Base-by-base conservation (phyloP, 345 rosid species). In the Ailanthus altissimus region DNA sequence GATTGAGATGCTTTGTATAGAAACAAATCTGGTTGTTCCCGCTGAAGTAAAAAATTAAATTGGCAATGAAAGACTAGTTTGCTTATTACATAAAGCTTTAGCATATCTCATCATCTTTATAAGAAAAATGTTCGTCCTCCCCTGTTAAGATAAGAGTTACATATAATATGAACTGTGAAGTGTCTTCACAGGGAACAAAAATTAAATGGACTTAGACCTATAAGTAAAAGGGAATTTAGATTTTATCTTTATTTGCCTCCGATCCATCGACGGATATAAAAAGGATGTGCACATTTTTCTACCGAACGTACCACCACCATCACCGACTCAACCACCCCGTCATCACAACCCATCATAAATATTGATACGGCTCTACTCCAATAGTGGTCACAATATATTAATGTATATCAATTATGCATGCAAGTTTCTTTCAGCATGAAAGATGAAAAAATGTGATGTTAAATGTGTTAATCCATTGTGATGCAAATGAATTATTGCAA, bases 391-490 rank as follows among this genome's bases (percentile, higher is more conserved):
- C 25, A 11, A n/a, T 57, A n/a, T n/a, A n/a, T n/a, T n/a, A n/a
- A n/a, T 57, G 3, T 57, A 11, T 32, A 32, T 32, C 38, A 32
- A 32, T 32, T 32, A 32, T 32, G 38, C 20, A n/a, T 23, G 46
- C 26, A 28, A 54, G 61, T 67, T 60, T 18, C 51, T 79, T 67
- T 78, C 66, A 58, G 36, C 54, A 49, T 67, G 54, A 42, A 67
- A 79, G 47, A 79, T 66, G 74, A 40, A 78, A 73, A 70, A 56
- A 53, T 53, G 57, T 56, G 25, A 56, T 56, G 60, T n/a, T n/a
- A 47, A n/a, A 25, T 25, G 60, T 25, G 2, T 32, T 25, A 25
- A 58, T 58, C 10, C 23, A 25, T 58, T 58, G 23, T 58, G 62
- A 58, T 58, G 23, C 8, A 5, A 10, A 20, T n/a, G 45, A 38